Base-by-base conservation (phyloP, 176 grass and related monocot genomes). In the Leersia perrieri region DNA sequence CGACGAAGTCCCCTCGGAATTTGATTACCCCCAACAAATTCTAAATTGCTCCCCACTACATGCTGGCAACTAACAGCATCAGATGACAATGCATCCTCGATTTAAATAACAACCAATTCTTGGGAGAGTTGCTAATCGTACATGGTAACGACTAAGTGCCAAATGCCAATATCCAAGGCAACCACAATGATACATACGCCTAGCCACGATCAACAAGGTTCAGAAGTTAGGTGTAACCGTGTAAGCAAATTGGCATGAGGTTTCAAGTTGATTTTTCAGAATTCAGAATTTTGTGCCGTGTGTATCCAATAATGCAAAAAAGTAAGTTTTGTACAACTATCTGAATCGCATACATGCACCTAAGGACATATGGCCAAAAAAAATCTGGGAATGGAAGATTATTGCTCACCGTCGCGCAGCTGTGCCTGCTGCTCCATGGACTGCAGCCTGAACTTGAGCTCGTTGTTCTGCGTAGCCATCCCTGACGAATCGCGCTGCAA, bases 341-440 rank as follows among this genome's bases (percentile, higher is more conserved):
- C 8, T 53, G 9, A 7, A 53, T 53, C 49, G 22, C 49, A 53
- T 53, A 7, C 20, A 53, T 14, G 41, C 12, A 44, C 41, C 41
- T 14, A 44, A 44, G 41, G 12, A 22, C 49, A 53, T 22, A 7
- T 53, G 47, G 11, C 18, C 18, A 49, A 53, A 53, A 22, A 5
- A 22, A 22, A 20, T 51, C 49, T 53, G 20, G 15, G 4, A 18
- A 49, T 49, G 45, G 34, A 51, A 33, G n/a, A n/a, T 60, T 14
- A 32, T 29, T 62, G 63, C 84, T 93, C 87, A 98, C 95, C 95
- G 38, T 98, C 95, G 31, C 90, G 88, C 65, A 98, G 85, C 75
- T 95, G 92, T 55, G 86, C 92, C 86, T 98, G 90, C 78, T 98
- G 95, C 82, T 95, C 90, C 95, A 98, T 98, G 63, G 95, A 88